Base-by-base conservation (phyloP, 106 monocot genomes). In the Hemerocallis citrina region DNA sequence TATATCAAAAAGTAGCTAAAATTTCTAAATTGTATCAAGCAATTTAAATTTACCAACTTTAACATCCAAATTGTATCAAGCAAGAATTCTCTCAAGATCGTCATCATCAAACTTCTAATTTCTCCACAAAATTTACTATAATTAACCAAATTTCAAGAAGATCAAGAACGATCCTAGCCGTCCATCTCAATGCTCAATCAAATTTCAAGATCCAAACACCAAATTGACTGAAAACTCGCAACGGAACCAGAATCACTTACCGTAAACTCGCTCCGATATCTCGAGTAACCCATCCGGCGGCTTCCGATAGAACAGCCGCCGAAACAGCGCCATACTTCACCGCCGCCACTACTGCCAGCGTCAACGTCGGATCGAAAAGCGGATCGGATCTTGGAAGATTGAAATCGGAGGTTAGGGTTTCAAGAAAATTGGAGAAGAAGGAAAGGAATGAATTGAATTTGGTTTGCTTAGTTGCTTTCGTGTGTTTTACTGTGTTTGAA, bases 191-290 rank as follows among this genome's bases (percentile, higher is more conserved):
- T 13, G 27, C 3, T 60, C 59, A 23, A 41, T 15, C 38, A 25
- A 39, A 24, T 39, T 15, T 28, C 40, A 37, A 35, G 32, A 34
- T 19, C 34, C 23, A 34, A 16, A 3, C 5, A 17, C 13, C 3
- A 34, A 38, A 38, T 38, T 15, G 6, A 34, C 8, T 16, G 7
- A 34, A 35, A 57, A 4, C 9, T 57, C 12, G 34, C 1, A 57
- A n/a, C 16, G 15, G n/a, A 57, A 34, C 22, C 21, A 23, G n/a
- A n/a, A 49, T 22, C 24, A 0, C 6, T 20, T 83, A 96, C 96
- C 96, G 43, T 91, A 96, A 23, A 96, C 91, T 47, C 96, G 71
- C 70, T 96, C 96, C 29, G 96, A 87, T 71, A 96, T 96, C 79
- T 96, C 96, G 20, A 96, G 73, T 48, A 96, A 78, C 63, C 81